A percentile compares a stretch with the other conserved stretches of the same genome.
These are phyloP conservation scores for Mycena leptocephala DNA, from an alignment of 768 basidiomycete genomes.

Conservation along the genomic window DNA sequence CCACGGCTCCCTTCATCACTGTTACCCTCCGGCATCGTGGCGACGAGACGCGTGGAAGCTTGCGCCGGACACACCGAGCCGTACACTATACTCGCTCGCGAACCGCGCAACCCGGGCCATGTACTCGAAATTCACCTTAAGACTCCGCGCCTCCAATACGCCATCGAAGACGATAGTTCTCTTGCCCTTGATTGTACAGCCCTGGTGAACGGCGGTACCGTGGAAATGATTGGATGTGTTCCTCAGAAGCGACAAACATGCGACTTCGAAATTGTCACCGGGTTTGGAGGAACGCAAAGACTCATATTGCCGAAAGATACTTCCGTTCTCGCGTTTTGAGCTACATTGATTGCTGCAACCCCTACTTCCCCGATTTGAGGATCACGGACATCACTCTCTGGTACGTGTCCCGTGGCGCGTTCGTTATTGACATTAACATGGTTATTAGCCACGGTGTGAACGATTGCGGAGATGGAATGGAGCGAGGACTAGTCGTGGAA, in stretches of 20 bases:
- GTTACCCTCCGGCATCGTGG: conserved; percentile 34
- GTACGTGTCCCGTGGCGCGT: too few species aligned
- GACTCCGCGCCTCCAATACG: conserved; percentile 12
- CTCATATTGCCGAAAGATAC: conserved; percentile 37
- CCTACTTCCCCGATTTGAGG: not conserved
- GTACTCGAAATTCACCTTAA: conserved; percentile 35
- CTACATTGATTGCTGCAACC: conserved; percentile 17
- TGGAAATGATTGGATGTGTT: conserved; percentile 26
- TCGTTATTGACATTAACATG: too few species aligned
- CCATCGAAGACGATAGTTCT: conserved; percentile 28
- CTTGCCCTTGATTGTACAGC: conserved; percentile 26
- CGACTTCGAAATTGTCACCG: conserved; percentile 29
- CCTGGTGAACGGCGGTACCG: conserved; percentile 30
- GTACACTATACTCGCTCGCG: conserved; percentile 41
- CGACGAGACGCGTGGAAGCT: conserved; percentile 34
- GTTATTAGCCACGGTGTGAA: too few species aligned
- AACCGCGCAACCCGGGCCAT: too few species aligned
- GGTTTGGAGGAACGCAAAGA: not conserved
- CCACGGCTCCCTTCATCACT: not conserved
- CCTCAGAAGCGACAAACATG: conserved; percentile 30
- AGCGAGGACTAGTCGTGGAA: too few species aligned
- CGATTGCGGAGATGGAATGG: too few species aligned
- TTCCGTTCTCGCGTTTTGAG: conserved; percentile 38
- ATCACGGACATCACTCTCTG: too few species aligned
- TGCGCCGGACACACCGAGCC: conserved; percentile 27